Evolutionary conservation across 768 basidiomycete species (phyloP), one percentile per base, ranked within the genome.

Genomic region (Lactarius hengduanensis): DNA sequence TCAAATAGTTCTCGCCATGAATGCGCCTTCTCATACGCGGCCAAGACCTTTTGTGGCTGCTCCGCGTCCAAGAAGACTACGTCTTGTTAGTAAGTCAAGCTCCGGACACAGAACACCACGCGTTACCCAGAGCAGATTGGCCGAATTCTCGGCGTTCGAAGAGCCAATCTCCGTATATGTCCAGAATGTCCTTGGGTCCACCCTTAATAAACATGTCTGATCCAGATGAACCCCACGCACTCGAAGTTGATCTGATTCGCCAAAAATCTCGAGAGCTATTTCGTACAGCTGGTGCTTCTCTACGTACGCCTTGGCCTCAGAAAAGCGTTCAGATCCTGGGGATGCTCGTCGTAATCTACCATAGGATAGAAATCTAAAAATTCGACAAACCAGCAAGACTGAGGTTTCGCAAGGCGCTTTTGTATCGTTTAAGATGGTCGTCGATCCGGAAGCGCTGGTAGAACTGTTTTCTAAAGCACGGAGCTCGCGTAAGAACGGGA

Each of bases 1-100:
- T 91, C 87, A 75, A 99, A 98, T 0, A 97, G 79, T 69, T 96
- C 94, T 72, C 90, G 88, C 96, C 96, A 99, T 62, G 90, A 85
- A 38, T 94, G 78, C 0, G 91, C 90, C 63, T 88, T 89, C 76
- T 98, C 96, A 72, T 95, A 87, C 0, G 96, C 88, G 10, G 89
- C 81, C 84, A 99, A 87, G 1, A 96, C 93, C 67, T 93, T 94
- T 5, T 80, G 73, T 1, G 79, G 77, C 61, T 84, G 80, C 4
- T 77, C 75, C 9, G 91, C 92, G 69, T 92, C 84, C 0, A 84
- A 75, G 77, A 95, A 97, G 0, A 88, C 96, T 92, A 70, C 1
- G 60, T 40, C 71, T 26, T 13, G 16, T 64, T 4, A 68, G 63
- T 22, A 40, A 22, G 30, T 40, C 5, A 5, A 40, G 2, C 36